A percentile compares a stretch with the other conserved stretches of the same genome.
These are phyloP conservation scores for Skeletonema menzelii DNA, from an alignment of 108 stramenopile species.

Conservation along the genomic window DNA sequence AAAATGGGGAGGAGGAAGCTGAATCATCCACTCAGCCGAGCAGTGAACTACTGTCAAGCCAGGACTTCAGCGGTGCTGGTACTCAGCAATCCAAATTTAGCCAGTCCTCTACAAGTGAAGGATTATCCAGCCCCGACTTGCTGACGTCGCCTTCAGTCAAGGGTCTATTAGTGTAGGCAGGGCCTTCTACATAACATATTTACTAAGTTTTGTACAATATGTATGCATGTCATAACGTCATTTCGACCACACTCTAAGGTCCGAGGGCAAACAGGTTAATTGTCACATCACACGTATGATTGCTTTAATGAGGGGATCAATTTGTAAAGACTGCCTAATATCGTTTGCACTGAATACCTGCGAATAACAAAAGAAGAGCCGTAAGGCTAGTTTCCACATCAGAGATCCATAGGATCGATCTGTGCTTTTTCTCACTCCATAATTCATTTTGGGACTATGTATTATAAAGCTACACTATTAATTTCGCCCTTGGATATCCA, in stretches of 20 bases:
- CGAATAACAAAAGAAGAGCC: background rate
- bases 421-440: constrained; percentile 57
- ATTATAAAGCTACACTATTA: constrained; percentile 1
- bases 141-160: constrained; percentile 33
- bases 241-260: no score
- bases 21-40: background rate
- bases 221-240: no score
- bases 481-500: constrained; percentile 4
- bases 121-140: constrained; percentile 43
- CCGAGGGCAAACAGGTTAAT: no score
- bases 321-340: no score
- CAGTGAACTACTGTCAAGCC: constrained; percentile 8
- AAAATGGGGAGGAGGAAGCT: constrained; percentile 12
- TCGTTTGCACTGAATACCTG: no score
- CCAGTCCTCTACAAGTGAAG: constrained; percentile 13
- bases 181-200: background rate
- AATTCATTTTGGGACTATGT: constrained; percentile 33
- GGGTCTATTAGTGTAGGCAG: background rate
- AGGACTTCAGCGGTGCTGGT: constrained; percentile 21
- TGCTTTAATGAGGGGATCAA: no score
- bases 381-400: constrained; percentile 43
- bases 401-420: constrained; percentile 44
- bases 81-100: constrained; percentile 45
- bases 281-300: background rate
- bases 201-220: no score